A percentile compares a stretch with the other conserved stretches of the same genome.
Evolutionary conservation across 768 basidiomycete genomes (phyloP).

Genomic region (Russula virescens): DNA sequence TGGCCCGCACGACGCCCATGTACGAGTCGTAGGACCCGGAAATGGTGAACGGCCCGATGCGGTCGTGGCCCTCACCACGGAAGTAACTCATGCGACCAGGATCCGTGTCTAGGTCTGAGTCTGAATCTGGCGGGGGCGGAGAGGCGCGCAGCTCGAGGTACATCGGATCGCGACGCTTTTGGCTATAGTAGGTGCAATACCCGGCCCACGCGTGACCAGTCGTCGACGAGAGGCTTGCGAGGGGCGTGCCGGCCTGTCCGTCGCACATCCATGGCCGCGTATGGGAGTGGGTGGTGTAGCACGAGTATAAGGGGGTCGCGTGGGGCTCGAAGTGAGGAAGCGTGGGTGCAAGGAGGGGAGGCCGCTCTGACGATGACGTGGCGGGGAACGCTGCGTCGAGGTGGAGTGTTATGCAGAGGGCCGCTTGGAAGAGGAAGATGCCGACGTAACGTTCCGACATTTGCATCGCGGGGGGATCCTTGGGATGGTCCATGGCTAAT

Average conservation of each 20-base stretch:
- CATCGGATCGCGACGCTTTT: neutral
- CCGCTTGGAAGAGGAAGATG: conserved; percentile 1
- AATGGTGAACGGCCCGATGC: neutral
- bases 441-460: neutral
- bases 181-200: neutral
- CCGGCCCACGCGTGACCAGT: neutral
- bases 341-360: neutral
- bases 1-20: neutral
- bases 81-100: neutral
- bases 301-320: neutral
- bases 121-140: too few relatives aligned
- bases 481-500: too few relatives aligned
- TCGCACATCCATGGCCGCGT: conserved; percentile 6
- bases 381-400: neutral
- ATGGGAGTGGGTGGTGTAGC: neutral
- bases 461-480: too few relatives aligned
- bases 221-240: neutral
- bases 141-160: neutral
- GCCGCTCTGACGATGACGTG: too few relatives aligned
- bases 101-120: neutral
- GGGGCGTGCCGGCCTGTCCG: conserved; percentile 6
- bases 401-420: neutral
- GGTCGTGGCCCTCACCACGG: neutral
- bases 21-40: neutral
- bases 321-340: neutral